These are phyloP conservation scores for Aspergillus pseudoviridinutans DNA, from an alignment of 2,329 filamentous ascomycete genomes.

Conservation along the genomic window DNA sequence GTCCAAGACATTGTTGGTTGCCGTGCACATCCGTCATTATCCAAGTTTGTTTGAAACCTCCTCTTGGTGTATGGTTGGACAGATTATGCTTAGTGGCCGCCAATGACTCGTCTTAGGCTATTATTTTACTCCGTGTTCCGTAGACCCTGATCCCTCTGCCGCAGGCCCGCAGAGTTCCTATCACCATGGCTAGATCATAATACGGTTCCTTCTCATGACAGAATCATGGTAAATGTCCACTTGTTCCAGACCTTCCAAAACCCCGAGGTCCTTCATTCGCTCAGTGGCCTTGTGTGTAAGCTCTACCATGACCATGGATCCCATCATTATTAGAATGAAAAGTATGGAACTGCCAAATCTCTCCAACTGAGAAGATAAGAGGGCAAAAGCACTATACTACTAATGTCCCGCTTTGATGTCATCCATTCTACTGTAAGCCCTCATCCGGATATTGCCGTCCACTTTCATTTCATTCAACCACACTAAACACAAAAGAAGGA, in stretches of 20 bases:
- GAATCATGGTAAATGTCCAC: not conserved
- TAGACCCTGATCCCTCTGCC: not conserved
- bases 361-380: not conserved
- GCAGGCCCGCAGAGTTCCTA: not conserved
- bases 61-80: too few species aligned
- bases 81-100: too few species aligned
- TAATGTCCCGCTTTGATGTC: conserved; percentile 22
- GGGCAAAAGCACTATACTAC: not conserved
- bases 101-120: too few species aligned
- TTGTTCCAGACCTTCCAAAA: not conserved
- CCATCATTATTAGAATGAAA: not conserved
- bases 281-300: not conserved
- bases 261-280: too few species aligned
- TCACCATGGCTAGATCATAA: not conserved
- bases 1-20: not conserved
- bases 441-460: conserved; percentile 9
- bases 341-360: not conserved
- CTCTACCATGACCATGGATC: not conserved
- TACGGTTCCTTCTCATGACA: not conserved
- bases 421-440: conserved; percentile 10
- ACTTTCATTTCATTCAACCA: conserved; percentile 1
- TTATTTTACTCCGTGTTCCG: not conserved
- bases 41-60: not conserved
- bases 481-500: not conserved
- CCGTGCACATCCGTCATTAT: not conserved